Evolutionary conservation across 768 basidiomycete species (phyloP).

Genomic region (Rhizopogon vesiculosus): DNA sequence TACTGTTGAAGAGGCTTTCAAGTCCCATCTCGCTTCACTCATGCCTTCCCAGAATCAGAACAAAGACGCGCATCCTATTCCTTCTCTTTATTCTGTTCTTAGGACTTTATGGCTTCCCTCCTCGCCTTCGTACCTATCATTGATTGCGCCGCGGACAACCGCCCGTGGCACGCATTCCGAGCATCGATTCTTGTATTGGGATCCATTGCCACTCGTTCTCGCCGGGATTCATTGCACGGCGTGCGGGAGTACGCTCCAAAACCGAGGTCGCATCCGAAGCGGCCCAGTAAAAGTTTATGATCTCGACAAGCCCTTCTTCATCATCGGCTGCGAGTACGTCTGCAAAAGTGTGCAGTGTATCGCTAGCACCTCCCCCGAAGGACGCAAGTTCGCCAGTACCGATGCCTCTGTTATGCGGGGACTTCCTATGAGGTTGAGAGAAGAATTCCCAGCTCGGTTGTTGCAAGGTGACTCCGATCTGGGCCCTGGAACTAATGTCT

Average conservation of each 20-base stretch:
- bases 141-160: conserved; percentile 67
- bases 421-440: conserved; percentile 60
- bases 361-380: conserved; percentile 40
- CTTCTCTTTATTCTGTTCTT: conserved; percentile 68
- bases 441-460: conserved; percentile 70
- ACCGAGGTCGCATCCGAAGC: conserved; percentile 67
- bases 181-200: conserved; percentile 84
- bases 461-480: conserved; percentile 54
- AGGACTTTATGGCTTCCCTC: conserved; percentile 85
- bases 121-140: conserved; percentile 70
- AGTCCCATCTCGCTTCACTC: conserved; percentile 66
- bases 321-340: conserved; percentile 80
- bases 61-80: conserved; percentile 47
- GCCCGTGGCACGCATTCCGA: conserved; percentile 61
- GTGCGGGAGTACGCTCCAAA: conserved; percentile 55
- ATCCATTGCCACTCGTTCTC: conserved; percentile 77
- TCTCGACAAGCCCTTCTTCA: conserved; percentile 73
- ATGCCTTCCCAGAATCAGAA: conserved; percentile 42
- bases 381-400: conserved; percentile 66
- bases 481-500: conserved; percentile 54
- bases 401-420: conserved; percentile 69
- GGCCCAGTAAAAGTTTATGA: conserved; percentile 80
- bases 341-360: conserved; percentile 53
- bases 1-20: conserved; percentile 73
- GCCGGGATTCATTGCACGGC: conserved; percentile 74